Evolutionary conservation across 148 eudicot species (phyloP).

Genomic region (Hydrangea macrophylla): DNA sequence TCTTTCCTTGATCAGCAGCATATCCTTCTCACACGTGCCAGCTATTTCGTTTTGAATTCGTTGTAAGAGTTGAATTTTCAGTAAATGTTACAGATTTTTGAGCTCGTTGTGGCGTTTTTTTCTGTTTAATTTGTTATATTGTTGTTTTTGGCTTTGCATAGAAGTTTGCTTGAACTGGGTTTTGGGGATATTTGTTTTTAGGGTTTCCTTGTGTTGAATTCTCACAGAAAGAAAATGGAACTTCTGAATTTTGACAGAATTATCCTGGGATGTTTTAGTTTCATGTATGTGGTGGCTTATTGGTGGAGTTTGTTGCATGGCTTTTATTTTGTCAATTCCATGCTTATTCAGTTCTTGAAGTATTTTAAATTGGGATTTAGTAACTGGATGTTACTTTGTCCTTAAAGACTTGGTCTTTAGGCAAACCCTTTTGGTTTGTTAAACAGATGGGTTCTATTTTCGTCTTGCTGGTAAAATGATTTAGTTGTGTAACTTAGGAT

Average conservation of each 20-base stretch:
- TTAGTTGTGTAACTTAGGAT: neutral
- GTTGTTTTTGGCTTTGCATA: slow-evolving; percentile 5
- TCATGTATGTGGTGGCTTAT: neutral
- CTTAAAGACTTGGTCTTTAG: slow-evolving; percentile 1
- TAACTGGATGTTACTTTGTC: neutral
- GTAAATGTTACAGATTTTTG: neutral
- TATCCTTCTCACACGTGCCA: neutral
- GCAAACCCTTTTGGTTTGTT: neutral
- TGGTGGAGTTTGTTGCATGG: neutral
- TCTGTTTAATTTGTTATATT: neutral
- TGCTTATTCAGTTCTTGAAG: neutral
- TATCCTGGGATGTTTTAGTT: neutral
- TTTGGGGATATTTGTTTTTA: slow-evolving; percentile 12
- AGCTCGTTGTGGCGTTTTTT: neutral
- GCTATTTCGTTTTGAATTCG: neutral
- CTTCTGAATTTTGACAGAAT: slow-evolving; percentile 10
- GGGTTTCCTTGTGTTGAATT: neutral
- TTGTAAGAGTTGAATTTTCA: neutral
- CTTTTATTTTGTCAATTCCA: neutral
- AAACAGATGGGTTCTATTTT: neutral
- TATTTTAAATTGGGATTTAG: neutral
- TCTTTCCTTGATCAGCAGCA: slow-evolving; percentile 4
- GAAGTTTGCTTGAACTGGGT: neutral
- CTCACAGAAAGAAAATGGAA: neutral
- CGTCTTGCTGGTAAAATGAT: neutral